Base-by-base conservation (phyloP, 352 stramenopile species). In the Blastocystis sp. region DNA sequence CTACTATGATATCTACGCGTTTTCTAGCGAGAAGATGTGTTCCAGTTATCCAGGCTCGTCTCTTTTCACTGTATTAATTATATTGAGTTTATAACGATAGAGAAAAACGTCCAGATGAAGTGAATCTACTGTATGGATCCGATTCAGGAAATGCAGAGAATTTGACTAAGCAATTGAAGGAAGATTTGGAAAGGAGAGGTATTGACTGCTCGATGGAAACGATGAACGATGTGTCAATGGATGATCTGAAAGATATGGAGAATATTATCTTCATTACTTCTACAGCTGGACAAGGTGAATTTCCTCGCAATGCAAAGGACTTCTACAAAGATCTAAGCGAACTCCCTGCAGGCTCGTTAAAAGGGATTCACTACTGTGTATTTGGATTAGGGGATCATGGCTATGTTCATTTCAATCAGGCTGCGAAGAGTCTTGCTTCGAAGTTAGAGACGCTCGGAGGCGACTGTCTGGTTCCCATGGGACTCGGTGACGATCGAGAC, bases 391-490 rank as follows among this genome's bases (percentile, higher is more conserved):
- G 93, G 56, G 93, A 95, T 89, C 93, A 92, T 76, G 24, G 93
- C 43, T 95, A 95, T 90, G 95, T 93, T 92, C 94, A 95, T 90
- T 95, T 95, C 90, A 95, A 93, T 90, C 95, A 95, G 85, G 90
- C 93, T 1, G 92, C 93, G 3, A 90, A 90, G 0, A 93, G 95
- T 55, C 87, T 95, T 34, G 93, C 95, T 43, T 91, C 92, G 0
- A 95, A 94, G 91, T 79, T 95, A 76, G 93, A 91, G 50, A 92
- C 94, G 56, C 91, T 95, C n/a, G 93, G 93, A 24, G 93, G 92
- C 24, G 39, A 41, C 30, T 94, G 93, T 45, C 63, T 89, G 5
- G 13, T 54, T 3, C 43, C 78, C 18, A 8, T 64, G 13, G 26
- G 24, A 18, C 30, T 76, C 1, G 78, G 78, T 7, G 66, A 73